Base-by-base conservation (phyloP, 768 basidiomycete species). In the Rhodotorula babjevae region DNA sequence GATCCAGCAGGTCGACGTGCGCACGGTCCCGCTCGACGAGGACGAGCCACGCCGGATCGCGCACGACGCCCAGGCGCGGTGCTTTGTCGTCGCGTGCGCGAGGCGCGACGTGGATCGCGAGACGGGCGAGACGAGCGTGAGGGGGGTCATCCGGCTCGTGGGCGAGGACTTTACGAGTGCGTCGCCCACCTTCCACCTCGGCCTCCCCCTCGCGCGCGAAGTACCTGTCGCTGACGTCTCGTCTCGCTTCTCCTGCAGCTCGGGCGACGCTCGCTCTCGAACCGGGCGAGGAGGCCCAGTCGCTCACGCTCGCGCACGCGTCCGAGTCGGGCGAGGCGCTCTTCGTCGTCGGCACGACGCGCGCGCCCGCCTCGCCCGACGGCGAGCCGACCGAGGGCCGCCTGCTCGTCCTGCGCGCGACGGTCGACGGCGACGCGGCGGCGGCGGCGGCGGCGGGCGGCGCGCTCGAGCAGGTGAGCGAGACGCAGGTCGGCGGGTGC, bases 1-100 rank as follows among this genome's bases (percentile, higher is more conserved):
- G 70, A 82, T 92, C 19, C 87, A 90, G 73, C 90, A 90, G 80
- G 84, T 93, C 80, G 90, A 94, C 76, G 87, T 94, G 59, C 87
- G 88, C 67, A 86, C 90, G 49, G 82, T 91, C 42, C 84, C 87
- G 36, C 82, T 93, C 18, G 92, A 91, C 6, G 82, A 86, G 40
- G 87, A 91, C 67, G 87, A 86, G 77, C 93, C 93, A 3, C 84
- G 85, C 11, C 83, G 85, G 49, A 87, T 96, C 52, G 84, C 84
- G 3, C 83, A 93, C 78, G 84, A 87, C 64, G 83, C 85, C 0
- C 78, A 78, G 8, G 80, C 84, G 65, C 85, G 84, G 66, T 82
- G 83, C 0, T 90, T 91, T 71, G 91, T 87, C 2, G 86, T 94
- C 14, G 86, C 85, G 0, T 90, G 87, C 75, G 81, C 83, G 19